Percentiles rank a stretch among this genome's conserved stretches.
Conservation (phyloP, 495 filamentous ascomycete genomes). For the Oidiodendron maius region DNA sequence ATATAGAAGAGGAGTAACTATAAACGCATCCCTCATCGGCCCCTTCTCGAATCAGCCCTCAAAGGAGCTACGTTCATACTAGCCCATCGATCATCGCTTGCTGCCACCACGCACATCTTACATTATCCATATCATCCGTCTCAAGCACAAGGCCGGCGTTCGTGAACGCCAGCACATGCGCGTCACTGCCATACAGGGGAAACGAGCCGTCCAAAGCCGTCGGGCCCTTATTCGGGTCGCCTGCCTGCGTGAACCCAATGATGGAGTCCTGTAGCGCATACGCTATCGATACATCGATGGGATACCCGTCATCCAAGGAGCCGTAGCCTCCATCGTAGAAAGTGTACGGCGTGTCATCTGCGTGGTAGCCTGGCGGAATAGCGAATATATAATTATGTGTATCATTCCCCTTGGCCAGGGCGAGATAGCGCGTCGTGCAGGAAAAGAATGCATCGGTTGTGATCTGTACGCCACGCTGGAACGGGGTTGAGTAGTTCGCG, state of each 20-base stretch:
- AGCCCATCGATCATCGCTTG: no score
- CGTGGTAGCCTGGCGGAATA: conserved; percentile 51
- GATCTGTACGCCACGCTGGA: conserved; percentile 28
- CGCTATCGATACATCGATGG: conserved; percentile 28
- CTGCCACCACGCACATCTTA: conserved; percentile 40
- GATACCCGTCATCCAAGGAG: not conserved
- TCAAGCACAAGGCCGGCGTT: no score
- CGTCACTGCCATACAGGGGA: conserved; percentile 14
- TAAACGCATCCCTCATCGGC: no score
- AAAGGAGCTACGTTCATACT: no score
- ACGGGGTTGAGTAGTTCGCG: conserved; percentile 33
- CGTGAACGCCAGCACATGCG: conserved; percentile 13
- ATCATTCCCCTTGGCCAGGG: conserved; percentile 7
- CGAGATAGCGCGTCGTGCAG: conserved; percentile 43
- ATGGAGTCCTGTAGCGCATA: conserved; percentile 55
- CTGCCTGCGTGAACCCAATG: conserved; percentile 43
- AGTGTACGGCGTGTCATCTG: conserved; percentile 46
- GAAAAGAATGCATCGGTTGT: conserved; percentile 37
- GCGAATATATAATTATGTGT: conserved; percentile 56
- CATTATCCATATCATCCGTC: conserved; percentile 23
- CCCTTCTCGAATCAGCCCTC: no score
- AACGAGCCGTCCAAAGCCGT: conserved; percentile 14
- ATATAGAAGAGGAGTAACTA: no score
- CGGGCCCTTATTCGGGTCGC: conserved; percentile 22
- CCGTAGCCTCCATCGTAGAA: conserved; percentile 41